Conservation (phyloP, 768 basidiomycete genomes). For the Chiua virens region DNA sequence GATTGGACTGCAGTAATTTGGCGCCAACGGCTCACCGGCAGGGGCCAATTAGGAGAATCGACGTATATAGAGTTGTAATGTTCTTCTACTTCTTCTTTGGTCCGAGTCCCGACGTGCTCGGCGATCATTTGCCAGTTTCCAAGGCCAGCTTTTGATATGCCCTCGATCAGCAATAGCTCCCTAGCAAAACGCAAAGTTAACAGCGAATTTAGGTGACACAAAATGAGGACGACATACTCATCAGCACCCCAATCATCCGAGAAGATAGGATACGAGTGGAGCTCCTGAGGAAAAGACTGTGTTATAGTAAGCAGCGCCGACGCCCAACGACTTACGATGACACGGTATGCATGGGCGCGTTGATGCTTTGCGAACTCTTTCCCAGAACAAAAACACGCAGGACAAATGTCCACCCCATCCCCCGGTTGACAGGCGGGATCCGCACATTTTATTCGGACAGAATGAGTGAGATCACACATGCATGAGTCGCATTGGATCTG, state of each 20-base stretch:
- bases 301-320: conserved; percentile 2
- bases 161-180: conserved; percentile 87
- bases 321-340: conserved; percentile 60
- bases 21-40: conserved; percentile 58
- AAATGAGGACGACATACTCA: conserved; percentile 67
- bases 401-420: conserved; percentile 91
- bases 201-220: neutral
- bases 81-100: conserved; percentile 88
- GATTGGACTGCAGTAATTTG: conserved; percentile 1
- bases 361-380: conserved; percentile 88
- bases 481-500: conserved; percentile 87
- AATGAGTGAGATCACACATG: conserved; percentile 87
- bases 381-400: conserved; percentile 87
- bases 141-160: conserved; percentile 81
- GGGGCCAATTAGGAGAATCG: conserved; percentile 73
- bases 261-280: conserved; percentile 96
- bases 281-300: conserved; percentile 60
- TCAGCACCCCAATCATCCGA: conserved; percentile 96
- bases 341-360: conserved; percentile 84
- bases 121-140: conserved; percentile 98
- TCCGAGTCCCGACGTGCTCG: conserved; percentile 90
- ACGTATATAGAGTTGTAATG: conserved; percentile 87
- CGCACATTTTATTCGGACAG: conserved; percentile 96
- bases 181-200: conserved; percentile 38
- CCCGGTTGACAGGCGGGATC: conserved; percentile 70